Percentiles rank a stretch among this genome's conserved stretches.
Evolutionary conservation across 2,329 filamentous ascomycete genomes (phyloP).

Genomic region (Colletotrichum godetiae): DNA sequence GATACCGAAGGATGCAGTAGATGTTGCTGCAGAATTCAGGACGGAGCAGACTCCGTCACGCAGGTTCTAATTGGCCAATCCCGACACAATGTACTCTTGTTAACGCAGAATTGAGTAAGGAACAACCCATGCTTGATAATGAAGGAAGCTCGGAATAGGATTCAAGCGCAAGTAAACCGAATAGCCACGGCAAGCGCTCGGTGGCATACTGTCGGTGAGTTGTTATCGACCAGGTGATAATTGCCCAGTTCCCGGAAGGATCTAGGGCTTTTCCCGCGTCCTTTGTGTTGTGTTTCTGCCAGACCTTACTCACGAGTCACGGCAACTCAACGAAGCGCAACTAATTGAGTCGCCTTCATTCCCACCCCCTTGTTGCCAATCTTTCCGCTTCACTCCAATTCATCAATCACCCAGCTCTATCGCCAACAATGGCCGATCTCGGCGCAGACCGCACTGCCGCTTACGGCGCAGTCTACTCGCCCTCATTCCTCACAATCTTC

Average conservation of each 20-base stretch:
- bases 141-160: neutral
- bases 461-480: constrained; percentile 21
- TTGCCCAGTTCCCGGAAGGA: neutral
- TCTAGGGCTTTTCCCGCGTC: neutral
- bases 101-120: neutral
- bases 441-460: constrained; percentile 2
- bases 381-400: neutral
- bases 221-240: neutral
- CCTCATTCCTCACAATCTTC: constrained; percentile 35
- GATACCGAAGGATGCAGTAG: neutral
- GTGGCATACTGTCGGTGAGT: neutral
- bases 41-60: neutral
- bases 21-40: neutral
- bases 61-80: neutral
- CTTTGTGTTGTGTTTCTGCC: neutral
- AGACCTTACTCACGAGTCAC: neutral
- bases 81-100: neutral
- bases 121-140: neutral
- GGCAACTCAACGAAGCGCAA: neutral
- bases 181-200: neutral
- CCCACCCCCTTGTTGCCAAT: neutral
- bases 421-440: constrained; percentile 18
- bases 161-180: neutral
- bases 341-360: neutral
- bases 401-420: neutral